phyloP scores from a whole-genome alignment of 176 grass and related monocot species.

The Juncus inflexus region DNA sequence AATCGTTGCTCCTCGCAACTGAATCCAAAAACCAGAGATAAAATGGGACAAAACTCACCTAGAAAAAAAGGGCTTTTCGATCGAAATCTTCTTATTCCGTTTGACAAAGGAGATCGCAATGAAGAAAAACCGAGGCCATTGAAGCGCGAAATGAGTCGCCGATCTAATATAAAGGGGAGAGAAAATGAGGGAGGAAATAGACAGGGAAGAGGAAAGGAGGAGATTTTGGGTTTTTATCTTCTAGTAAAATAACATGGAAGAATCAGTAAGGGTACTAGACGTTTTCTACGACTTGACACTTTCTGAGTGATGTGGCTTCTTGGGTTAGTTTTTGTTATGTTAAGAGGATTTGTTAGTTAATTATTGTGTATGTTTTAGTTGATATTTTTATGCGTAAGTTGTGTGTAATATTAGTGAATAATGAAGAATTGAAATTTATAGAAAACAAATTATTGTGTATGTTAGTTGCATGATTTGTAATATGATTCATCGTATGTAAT shows the following conservation, averaged over 20 bases:
- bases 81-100: background rate
- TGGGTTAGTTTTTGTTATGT: background rate
- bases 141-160: slow-evolving; percentile 6
- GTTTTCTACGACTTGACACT: slow-evolving; percentile 1
- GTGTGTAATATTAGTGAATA: background rate
- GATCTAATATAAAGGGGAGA: slow-evolving; percentile 1
- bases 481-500: too few species aligned
- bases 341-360: background rate
- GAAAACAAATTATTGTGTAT: too few species aligned
- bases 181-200: background rate
- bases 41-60: slow-evolving; percentile 5
- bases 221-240: slow-evolving; percentile 2
- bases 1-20: background rate
- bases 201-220: background rate
- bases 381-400: background rate
- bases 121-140: background rate
- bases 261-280: background rate
- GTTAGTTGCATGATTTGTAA: too few species aligned
- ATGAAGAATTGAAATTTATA: too few species aligned
- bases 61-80: background rate
- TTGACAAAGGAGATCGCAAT: background rate
- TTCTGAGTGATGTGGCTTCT: background rate
- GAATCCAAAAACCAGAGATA: background rate
- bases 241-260: background rate
- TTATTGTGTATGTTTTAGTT: background rate